Base-by-base conservation (phyloP, 495 filamentous ascomycete genomes). In the Podospora comata region DNA sequence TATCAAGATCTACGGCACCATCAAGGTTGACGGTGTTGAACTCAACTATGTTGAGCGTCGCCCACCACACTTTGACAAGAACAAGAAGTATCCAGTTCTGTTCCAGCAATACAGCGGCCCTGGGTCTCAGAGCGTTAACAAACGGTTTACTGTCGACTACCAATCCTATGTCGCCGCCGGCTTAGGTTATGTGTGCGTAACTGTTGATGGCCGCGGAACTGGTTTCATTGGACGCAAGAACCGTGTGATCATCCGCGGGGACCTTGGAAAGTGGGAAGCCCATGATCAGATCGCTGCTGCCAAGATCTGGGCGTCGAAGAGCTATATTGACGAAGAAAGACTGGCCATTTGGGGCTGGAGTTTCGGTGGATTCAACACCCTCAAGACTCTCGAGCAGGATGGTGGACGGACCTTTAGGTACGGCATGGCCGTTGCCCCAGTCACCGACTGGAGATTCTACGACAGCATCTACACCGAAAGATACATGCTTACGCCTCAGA, bases 331-430 rank as follows among this genome's bases (percentile, higher is more conserved):
- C 78, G 84, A 85, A 68, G 80, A 85, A 11, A 84, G 89, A 39
- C 87, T 99, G 67, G 94, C 93, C 1, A 97, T 99, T 73, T 99
- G 95, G 95, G 95, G 95, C 48, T 99, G 95, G 95, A 95, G 91
- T 69, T 99, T 94, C 74, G 95, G 95, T 44, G 95, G 95, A 19
- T 99, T 96, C 83, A 94, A 92, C 88, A 92, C 95, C n/a, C 82
- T 99, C 65, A 99, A 99, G 81, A 93, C 92, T 4, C 85, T 99
- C 2, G 95, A 99, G 79, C 84, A 88, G 69, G 95, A 99, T 77
- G 95, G 85, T 1, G 95, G 95, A 5, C 73, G 86, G 71, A 98
- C 94, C 0, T 99, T 98, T 80, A 87, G 86, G 44, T 99, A 98
- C 74, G 95, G 96, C 32, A 97, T 99, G 92, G 93, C 95, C 15